phyloP scores from a whole-genome alignment of 495 filamentous ascomycete species.

The Hypoxylon fragiforme region DNA sequence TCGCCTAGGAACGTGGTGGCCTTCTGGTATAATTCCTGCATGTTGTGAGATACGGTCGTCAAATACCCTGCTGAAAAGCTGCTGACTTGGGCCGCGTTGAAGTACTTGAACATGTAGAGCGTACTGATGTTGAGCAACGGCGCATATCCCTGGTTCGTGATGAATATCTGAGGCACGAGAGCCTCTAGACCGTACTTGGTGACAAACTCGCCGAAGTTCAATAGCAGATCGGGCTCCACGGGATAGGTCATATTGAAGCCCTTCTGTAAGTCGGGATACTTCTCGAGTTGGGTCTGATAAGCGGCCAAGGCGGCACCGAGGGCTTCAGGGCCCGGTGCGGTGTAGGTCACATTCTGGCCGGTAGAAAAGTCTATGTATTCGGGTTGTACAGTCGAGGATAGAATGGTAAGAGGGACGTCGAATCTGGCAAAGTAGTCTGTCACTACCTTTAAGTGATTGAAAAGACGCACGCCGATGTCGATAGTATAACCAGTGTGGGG shows the following conservation, averaged over 20 bases:
- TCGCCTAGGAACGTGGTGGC: slow-evolving; percentile 37
- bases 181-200: slow-evolving; percentile 39
- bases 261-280: slow-evolving; percentile 41
- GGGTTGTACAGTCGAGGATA: neutral
- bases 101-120: slow-evolving; percentile 36
- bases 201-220: slow-evolving; percentile 41
- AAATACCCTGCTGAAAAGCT: slow-evolving; percentile 33
- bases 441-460: slow-evolving; percentile 30
- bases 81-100: slow-evolving; percentile 21
- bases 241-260: slow-evolving; percentile 39
- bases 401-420: slow-evolving; percentile 28
- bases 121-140: slow-evolving; percentile 32
- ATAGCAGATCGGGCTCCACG: slow-evolving; percentile 36
- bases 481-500: slow-evolving; percentile 1
- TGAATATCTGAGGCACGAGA: slow-evolving; percentile 5
- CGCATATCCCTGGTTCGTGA: slow-evolving; percentile 23
- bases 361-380: slow-evolving; percentile 19
- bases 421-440: slow-evolving; percentile 49
- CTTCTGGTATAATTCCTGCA: slow-evolving; percentile 48
- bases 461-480: neutral
- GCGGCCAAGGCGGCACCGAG: slow-evolving; percentile 8
- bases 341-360: slow-evolving; percentile 2
- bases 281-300: slow-evolving; percentile 40
- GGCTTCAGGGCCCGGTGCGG: slow-evolving; percentile 1
- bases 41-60: slow-evolving; percentile 41